Percentiles rank a stretch among this genome's conserved stretches.
phyloP scores from a whole-genome alignment of 2,329 filamentous ascomycete species.

The Pseudocercospora ulei region DNA sequence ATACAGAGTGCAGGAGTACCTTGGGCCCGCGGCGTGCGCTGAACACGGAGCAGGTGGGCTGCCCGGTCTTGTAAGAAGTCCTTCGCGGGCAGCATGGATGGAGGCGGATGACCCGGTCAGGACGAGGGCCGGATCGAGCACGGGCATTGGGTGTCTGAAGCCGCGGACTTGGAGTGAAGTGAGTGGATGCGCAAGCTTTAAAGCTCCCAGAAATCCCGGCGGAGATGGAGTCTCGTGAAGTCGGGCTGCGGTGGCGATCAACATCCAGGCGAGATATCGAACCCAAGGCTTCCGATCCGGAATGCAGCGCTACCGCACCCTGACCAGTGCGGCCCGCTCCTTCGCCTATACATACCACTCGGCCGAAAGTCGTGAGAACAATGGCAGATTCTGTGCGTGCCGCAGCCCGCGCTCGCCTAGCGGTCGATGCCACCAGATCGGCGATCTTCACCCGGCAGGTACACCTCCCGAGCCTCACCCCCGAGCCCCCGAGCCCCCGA shows the following conservation, averaged over 20 bases:
- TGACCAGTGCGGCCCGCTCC: conserved; percentile 1
- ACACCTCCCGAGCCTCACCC: background rate
- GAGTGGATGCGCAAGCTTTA: background rate
- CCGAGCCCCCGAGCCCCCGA: background rate
- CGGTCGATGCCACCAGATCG: conserved; percentile 3
- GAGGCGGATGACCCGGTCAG: background rate
- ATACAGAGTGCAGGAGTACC: conserved; percentile 12
- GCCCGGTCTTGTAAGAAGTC: conserved; percentile 11
- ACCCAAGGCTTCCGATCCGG: background rate
- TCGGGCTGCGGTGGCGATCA: conserved; percentile 1
- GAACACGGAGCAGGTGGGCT: conserved; percentile 9
- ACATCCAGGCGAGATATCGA: conserved; percentile 2
- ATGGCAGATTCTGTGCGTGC: background rate
- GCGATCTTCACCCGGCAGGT: conserved; percentile 4
- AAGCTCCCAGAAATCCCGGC: conserved; percentile 1
- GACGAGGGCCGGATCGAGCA: background rate
- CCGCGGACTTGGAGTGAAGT: conserved; percentile 3
- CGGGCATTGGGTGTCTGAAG: conserved; percentile 2
- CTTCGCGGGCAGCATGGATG: conserved; percentile 8
- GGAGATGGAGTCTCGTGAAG: conserved; percentile 2
- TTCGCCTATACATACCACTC: conserved; percentile 1
- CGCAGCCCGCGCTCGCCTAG: conserved; percentile 3
- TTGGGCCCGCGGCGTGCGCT: conserved; percentile 12
- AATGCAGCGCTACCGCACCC: background rate
- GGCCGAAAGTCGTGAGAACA: conserved; percentile 6